phyloP scores from a whole-genome alignment of 129 eudicot species.

The Lactuca sativa region DNA sequence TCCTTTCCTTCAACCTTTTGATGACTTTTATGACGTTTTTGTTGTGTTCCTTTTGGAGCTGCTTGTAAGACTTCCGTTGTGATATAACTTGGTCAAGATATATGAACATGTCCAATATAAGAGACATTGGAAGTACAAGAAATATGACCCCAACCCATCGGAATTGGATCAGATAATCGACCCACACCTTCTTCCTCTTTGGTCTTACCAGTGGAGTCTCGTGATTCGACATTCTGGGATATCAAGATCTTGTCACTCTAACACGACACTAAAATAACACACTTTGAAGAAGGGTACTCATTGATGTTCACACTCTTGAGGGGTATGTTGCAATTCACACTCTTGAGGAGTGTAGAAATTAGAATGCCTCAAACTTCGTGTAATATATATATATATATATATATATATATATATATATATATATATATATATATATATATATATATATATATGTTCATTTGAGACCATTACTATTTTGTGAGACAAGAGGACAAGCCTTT shows the following conservation, averaged over 20 bases:
- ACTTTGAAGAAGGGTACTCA: neutral
- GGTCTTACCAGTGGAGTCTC: constrained; percentile 56
- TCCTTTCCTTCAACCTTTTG: constrained; percentile 62
- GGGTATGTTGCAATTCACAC: neutral
- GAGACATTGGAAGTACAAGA: constrained; percentile 75
- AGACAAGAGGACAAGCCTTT: too few species aligned
- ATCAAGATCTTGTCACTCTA: neutral
- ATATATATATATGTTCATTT: too few species aligned
- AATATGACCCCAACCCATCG: constrained; percentile 73
- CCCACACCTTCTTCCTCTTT: constrained; percentile 74
- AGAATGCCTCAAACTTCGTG: neutral
- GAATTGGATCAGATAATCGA: constrained; percentile 69
- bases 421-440: too few species aligned
- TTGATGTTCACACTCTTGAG: neutral
- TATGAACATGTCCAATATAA: constrained; percentile 47
- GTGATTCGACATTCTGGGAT: constrained; percentile 50
- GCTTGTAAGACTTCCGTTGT: constrained; percentile 55
- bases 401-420: too few species aligned
- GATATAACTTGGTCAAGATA: constrained; percentile 65
- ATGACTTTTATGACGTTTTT: constrained; percentile 61
- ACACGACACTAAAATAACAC: neutral
- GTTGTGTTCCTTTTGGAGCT: constrained; percentile 66
- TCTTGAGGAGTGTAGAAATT: neutral
- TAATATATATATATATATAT: too few species aligned
- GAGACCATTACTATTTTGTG: too few species aligned